These are phyloP conservation scores for Microdochium trichocladiopsis DNA, from an alignment of 2,329 filamentous ascomycete genomes.

Conservation along the genomic window DNA sequence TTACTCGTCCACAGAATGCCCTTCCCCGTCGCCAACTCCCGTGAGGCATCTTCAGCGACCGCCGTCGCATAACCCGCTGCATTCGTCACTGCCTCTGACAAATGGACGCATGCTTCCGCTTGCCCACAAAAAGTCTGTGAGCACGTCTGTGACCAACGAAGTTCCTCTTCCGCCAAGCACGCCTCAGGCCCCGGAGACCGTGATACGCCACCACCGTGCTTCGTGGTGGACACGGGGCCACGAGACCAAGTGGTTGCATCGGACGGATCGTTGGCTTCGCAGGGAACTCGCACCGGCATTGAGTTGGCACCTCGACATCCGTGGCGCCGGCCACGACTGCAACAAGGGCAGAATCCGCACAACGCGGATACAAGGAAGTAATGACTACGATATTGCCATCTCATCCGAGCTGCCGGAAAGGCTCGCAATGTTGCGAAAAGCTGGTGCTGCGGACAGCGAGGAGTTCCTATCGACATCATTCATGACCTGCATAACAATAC, in stretches of 20 bases:
- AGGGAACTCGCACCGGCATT: conserved; percentile 11
- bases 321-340: not conserved
- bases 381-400: conserved; percentile 16
- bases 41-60: not conserved
- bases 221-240: conserved; percentile 12
- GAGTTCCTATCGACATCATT: conserved; percentile 25
- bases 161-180: not conserved
- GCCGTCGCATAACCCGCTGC: not conserved
- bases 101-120: not conserved
- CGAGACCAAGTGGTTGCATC: conserved; percentile 12
- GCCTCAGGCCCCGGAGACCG: conserved; percentile 9
- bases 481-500: conserved; percentile 21
- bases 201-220: conserved; percentile 17
- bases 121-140: not conserved
- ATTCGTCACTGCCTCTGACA: not conserved
- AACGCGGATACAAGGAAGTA: not conserved
- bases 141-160: not conserved
- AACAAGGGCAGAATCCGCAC: not conserved
- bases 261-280: conserved; percentile 9
- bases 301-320: conserved; percentile 22
- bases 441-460: conserved; percentile 14
- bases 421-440: conserved; percentile 14
- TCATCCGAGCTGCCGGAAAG: conserved; percentile 19
- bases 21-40: not conserved
- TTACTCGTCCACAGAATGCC: not conserved